Conservation (phyloP, 2,329 filamentous ascomycete species). For the Nigrospora sphaerica region DNA sequence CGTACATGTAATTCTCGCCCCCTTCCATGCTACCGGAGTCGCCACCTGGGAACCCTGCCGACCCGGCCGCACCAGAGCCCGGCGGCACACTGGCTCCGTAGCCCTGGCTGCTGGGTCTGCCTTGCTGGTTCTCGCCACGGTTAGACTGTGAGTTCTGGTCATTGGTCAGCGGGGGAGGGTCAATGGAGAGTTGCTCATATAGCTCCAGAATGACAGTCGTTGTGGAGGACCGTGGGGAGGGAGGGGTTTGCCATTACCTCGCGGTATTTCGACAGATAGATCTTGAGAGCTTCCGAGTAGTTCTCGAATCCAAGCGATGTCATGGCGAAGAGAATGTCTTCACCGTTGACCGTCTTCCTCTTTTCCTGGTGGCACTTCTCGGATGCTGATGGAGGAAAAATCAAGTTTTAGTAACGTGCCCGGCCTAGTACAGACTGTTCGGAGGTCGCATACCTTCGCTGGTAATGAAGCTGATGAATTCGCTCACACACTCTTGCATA, state of each 20-base stretch:
- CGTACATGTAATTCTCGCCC: slow-evolving; percentile 44
- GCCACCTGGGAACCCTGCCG: slow-evolving; percentile 35
- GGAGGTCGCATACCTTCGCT: slow-evolving; percentile 72
- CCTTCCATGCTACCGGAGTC: slow-evolving; percentile 39
- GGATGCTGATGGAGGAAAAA: slow-evolving; percentile 56
- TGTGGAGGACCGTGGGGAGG: slow-evolving; percentile 1
- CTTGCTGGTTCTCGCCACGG: slow-evolving; percentile 49
- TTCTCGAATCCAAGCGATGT: slow-evolving; percentile 98
- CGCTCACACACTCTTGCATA: slow-evolving; percentile 99
- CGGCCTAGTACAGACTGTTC: not conserved
- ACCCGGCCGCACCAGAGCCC: slow-evolving; percentile 28
- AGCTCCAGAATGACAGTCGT: too few relatives aligned
- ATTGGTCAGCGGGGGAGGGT: slow-evolving; percentile 19
- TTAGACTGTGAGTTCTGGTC: slow-evolving; percentile 71
- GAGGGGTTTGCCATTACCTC: slow-evolving; percentile 60
- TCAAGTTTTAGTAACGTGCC: not conserved
- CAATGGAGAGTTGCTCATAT: not conserved
- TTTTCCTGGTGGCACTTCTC: slow-evolving; percentile 99
- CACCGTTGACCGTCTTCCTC: slow-evolving; percentile 97
- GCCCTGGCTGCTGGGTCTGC: slow-evolving; percentile 44
- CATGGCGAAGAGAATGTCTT: slow-evolving; percentile 98
- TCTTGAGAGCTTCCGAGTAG: slow-evolving; percentile 95
- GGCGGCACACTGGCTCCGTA: slow-evolving; percentile 36
- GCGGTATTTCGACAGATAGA: slow-evolving; percentile 94
- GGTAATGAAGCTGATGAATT: slow-evolving; percentile 99